Base-by-base conservation (phyloP, 305 asterid species). In the Nicotiana rustica region DNA sequence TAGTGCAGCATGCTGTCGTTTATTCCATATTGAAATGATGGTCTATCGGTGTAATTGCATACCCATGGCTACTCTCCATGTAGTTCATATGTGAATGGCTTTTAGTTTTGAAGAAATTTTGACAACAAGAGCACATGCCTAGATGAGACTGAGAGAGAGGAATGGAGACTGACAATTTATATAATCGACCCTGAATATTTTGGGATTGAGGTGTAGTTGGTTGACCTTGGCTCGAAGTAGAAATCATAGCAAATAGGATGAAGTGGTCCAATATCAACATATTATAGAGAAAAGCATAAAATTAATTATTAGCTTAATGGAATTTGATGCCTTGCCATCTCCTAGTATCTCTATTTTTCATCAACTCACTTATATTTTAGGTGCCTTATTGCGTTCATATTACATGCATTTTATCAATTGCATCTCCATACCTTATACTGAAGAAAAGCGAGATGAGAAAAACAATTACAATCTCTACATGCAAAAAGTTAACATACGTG, bases 161-260 rank as follows among this genome's bases (percentile, higher is more conserved):
- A 21, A 14, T 49, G 56, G 79, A 15, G 17, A 41, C 29, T 75
- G 64, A 2, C 15, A 29, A 25, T 75, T 75, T 25, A 75, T 52
- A 8, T 25, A 14, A 14, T 4, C 1, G 17, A 75, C 4, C 65
- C 47, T 0, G 0, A 25, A 25, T 75, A 75, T 47, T 10, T 73
- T 73, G 9, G 31, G 47, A 25, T 75, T 49, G 79, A 29, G 79
- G 65, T 75, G 65, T 18, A 52, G 36, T 75, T 75, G 79, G 15
- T 52, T 52, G 25, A 3, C 15, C 4, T 52, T 75, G 55, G 25
- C 65, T 47, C 61, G 44, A 25, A 75, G 25, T 0, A 75, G 4
- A 75, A 49, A 7, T 75, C 10, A 7, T 6, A 21, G 25, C 17
- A 49, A 75, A 52, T 7, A 25, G 79, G 13, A 49, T 49, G 4